These are phyloP conservation scores for Corymbia maculata DNA, from an alignment of 345 rosid species.

Conservation along the genomic window DNA sequence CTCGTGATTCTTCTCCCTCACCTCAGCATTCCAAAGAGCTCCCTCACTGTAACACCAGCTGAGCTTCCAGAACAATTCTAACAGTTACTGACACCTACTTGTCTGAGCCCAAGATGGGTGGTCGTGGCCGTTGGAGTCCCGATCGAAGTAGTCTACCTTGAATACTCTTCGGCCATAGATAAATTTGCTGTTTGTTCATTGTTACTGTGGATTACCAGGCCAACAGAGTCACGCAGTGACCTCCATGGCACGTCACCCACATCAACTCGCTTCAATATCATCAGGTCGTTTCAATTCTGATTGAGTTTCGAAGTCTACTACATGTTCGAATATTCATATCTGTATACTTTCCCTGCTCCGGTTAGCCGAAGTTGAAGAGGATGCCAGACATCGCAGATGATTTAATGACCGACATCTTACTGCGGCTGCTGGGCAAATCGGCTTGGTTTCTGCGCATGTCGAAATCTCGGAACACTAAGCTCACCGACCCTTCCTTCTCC, in stretches of 20 bases:
- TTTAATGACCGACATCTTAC: fast-evolving
- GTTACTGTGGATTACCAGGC: background rate
- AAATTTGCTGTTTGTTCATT: background rate
- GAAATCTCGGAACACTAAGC: background rate
- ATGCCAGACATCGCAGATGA: no score
- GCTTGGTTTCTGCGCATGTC: background rate
- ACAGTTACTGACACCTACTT: no score
- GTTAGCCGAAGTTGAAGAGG: no score
- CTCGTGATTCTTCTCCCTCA: no score
- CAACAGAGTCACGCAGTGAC: background rate
- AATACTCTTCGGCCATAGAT: background rate
- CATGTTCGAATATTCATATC: background rate
- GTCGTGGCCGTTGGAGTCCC: background rate
- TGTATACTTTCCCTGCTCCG: fast-evolving
- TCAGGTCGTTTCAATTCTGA: no score
- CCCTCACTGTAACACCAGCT: no score
- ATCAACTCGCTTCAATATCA: background rate
- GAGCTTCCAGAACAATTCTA: no score
- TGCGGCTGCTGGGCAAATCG: fast-evolving
- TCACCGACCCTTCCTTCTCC: no score
- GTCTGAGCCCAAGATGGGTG: background rate
- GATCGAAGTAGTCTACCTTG: background rate
- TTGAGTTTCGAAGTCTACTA: background rate
- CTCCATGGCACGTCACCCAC: background rate
- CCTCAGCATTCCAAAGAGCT: no score